Conservation (phyloP, 352 stramenopile genomes). For the Thraustochytrium striatum region DNA sequence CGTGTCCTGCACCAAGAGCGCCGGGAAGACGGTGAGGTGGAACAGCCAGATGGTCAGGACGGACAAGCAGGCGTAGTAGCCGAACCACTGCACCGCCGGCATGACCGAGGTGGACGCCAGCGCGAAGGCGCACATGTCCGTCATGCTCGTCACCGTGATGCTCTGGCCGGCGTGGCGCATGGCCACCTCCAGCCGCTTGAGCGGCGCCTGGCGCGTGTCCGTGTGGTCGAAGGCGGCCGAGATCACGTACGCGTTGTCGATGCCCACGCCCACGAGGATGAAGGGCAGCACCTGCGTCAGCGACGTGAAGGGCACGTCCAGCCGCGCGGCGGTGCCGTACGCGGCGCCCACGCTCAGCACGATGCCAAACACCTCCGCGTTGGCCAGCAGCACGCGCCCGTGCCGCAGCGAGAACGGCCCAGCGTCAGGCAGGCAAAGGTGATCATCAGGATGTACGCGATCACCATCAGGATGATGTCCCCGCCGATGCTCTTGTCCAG, state of each 20-base stretch:
- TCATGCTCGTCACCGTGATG: conserved; percentile 52
- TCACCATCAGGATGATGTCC: conserved; percentile 42
- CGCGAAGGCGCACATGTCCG: conserved; percentile 51
- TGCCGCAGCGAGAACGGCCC: background rate
- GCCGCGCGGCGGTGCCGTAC: background rate
- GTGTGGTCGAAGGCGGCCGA: conserved; percentile 24
- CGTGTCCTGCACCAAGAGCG: conserved; percentile 4
- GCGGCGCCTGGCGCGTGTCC: background rate
- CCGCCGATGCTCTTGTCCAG: background rate
- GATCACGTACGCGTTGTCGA: conserved; percentile 51
- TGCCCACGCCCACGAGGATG: conserved; percentile 52
- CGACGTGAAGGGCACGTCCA: conserved; percentile 53
- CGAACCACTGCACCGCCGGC: conserved; percentile 53
- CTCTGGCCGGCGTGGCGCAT: conserved; percentile 48
- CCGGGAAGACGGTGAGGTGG: conserved; percentile 39
- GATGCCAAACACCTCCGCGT: background rate
- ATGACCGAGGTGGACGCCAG: conserved; percentile 41
- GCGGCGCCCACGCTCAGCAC: background rate
- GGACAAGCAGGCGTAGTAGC: conserved; percentile 49
- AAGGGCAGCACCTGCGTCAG: conserved; percentile 53
- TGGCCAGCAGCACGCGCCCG: background rate
- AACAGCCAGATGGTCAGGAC: conserved; percentile 50
- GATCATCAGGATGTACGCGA: conserved; percentile 44
- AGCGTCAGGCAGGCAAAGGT: conserved; percentile 29
- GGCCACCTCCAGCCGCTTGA: background rate